Conservation (phyloP, 164 flowering plant genomes). For the Taxillus chinensis region DNA sequence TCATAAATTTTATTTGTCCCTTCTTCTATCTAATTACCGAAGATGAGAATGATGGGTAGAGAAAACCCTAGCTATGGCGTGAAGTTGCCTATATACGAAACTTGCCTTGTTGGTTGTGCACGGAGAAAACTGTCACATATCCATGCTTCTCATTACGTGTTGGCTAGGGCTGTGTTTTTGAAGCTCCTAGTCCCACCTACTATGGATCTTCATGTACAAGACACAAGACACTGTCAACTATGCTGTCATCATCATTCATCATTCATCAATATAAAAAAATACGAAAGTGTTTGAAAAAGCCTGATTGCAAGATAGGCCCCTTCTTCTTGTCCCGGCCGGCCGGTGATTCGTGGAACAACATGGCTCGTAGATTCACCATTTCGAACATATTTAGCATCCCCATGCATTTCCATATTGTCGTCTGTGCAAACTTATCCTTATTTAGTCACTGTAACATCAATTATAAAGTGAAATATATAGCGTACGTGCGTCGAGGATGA, state of each 20-base stretch:
- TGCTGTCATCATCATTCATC: constrained; percentile 1
- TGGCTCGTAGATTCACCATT: too few relatives aligned
- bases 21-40: not conserved
- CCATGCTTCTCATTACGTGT: not conserved
- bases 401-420: too few relatives aligned
- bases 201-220: constrained; percentile 33
- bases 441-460: too few relatives aligned
- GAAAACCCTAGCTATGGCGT: not conserved
- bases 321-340: too few relatives aligned
- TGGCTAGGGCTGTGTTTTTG: constrained; percentile 28
- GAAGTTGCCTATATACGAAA: not conserved
- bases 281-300: constrained; percentile 1
- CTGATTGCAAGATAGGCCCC: too few relatives aligned
- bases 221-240: not conserved
- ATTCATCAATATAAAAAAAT: constrained; percentile 2
- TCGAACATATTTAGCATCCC: too few relatives aligned
- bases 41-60: not conserved
- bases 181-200: constrained; percentile 40
- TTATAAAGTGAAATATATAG: too few relatives aligned
- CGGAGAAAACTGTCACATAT: constrained; percentile 16
- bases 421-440: too few relatives aligned
- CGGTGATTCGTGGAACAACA: too few relatives aligned
- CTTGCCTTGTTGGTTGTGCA: constrained; percentile 13
- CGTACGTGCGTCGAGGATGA: too few relatives aligned
- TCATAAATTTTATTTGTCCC: not conserved